phyloP scores from a whole-genome alignment of 768 basidiomycete species.

The Leucosporidium creatinivorum region DNA sequence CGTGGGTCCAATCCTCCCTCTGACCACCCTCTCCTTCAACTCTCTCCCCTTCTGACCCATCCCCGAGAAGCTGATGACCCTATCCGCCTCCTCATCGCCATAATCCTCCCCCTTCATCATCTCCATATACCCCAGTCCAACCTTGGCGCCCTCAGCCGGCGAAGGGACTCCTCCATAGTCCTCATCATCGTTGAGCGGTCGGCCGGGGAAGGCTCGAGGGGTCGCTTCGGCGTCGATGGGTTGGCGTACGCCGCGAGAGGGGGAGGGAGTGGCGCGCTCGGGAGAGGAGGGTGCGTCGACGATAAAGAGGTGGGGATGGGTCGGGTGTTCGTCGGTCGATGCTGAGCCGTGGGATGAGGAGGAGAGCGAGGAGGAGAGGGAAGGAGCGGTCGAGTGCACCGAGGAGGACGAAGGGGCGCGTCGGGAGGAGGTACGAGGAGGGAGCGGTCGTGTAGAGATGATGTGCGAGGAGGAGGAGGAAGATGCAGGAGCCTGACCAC shows the following conservation, averaged over 20 bases:
- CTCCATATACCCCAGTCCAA: no score
- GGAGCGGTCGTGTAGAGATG: background rate
- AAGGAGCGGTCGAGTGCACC: background rate
- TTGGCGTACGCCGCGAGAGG: no score
- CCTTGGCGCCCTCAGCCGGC: no score
- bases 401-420: background rate
- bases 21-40: background rate
- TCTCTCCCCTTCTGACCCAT: background rate
- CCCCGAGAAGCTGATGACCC: background rate
- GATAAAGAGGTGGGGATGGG: conserved; percentile 2
- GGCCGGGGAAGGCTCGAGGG: no score
- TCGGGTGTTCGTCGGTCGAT: background rate
- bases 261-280: no score
- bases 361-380: background rate
- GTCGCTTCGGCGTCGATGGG: no score
- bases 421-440: conserved; percentile 6
- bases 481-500: background rate
- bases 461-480: background rate
- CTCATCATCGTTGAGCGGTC: no score
- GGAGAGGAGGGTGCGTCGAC: background rate
- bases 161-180: no score
- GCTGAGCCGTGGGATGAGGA: background rate
- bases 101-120: background rate
- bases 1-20: no score
- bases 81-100: background rate